Evolutionary conservation across 1,284 basidiomycete species (phyloP).

Genomic region (Leccinum fallax): DNA sequence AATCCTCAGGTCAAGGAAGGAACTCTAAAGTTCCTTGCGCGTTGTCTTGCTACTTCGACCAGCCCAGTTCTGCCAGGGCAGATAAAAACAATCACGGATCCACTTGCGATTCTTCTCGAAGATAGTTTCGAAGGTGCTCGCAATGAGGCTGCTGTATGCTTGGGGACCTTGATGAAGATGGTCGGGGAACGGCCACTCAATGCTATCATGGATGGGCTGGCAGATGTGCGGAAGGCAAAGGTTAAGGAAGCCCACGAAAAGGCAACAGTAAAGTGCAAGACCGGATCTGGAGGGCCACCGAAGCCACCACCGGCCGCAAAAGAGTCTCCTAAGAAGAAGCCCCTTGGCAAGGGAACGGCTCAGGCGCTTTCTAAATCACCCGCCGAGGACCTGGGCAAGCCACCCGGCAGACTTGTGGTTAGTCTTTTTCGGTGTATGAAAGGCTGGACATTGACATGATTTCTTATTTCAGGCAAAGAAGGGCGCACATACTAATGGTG

Average conservation of each 20-base stretch:
- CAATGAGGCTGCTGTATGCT: constrained; percentile 83
- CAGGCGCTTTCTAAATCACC: constrained; percentile 29
- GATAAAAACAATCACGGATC: constrained; percentile 84
- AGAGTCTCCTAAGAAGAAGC: constrained; percentile 50
- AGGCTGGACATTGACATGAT: constrained; percentile 13
- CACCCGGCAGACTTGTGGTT: constrained; percentile 52
- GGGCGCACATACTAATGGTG: constrained; percentile 42
- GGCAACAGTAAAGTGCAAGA: constrained; percentile 85
- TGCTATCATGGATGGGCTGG: constrained; percentile 83
- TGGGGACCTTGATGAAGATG: constrained; percentile 97
- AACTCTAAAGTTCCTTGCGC: constrained; percentile 84
- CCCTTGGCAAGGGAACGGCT: constrained; percentile 31
- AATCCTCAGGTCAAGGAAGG: constrained; percentile 98
- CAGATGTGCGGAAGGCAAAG: constrained; percentile 90
- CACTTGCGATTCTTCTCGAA: constrained; percentile 77
- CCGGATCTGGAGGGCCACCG: constrained; percentile 53
- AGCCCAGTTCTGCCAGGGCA: constrained; percentile 74
- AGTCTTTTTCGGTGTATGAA: constrained; percentile 15
- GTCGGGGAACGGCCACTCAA: constrained; percentile 93
- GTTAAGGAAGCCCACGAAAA: constrained; percentile 93
- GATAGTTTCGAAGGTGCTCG: constrained; percentile 92
- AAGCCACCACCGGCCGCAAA: constrained; percentile 44
- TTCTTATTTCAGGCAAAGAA: constrained; percentile 51
- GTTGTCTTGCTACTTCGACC: constrained; percentile 75
- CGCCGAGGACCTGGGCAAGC: constrained; percentile 41